Evolutionary conservation across 441 rosid genomes (phyloP).

Genomic region (Gossypium trilobum): DNA sequence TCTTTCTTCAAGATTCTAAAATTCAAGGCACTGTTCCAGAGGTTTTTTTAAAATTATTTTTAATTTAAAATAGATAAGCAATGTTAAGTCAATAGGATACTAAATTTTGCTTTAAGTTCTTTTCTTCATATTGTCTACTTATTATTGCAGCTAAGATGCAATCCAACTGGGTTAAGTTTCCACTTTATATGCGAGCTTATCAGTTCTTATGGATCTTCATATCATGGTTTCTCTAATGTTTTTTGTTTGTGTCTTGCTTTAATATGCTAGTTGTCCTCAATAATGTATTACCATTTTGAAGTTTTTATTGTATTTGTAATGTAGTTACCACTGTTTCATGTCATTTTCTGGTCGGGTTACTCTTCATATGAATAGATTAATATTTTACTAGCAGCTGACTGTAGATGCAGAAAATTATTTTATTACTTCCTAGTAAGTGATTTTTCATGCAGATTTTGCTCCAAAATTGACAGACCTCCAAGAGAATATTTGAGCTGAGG

Average conservation of each 20-base stretch:
- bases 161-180: not conserved
- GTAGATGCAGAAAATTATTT: not conserved
- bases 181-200: not conserved
- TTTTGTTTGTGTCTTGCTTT: not conserved
- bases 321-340: not conserved
- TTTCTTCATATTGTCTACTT: not conserved
- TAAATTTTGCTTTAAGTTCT: not conserved
- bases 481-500: not conserved
- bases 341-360: not conserved
- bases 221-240: not conserved
- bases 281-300: not conserved
- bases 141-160: not conserved
- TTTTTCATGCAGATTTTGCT: not conserved
- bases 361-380: not conserved
- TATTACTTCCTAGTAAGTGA: not conserved
- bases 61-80: not conserved
- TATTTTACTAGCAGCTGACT: not conserved
- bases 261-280: not conserved
- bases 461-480: not conserved
- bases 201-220: not conserved
- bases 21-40: not conserved
- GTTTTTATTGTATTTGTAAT: not conserved
- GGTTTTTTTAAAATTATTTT: not conserved
- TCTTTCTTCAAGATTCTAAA: not conserved
- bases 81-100: not conserved